A percentile compares a stretch with the other conserved stretches of the same genome.
Evolutionary conservation across 495 filamentous ascomycete genomes (phyloP).

Genomic region (Penicillium arizonense): DNA sequence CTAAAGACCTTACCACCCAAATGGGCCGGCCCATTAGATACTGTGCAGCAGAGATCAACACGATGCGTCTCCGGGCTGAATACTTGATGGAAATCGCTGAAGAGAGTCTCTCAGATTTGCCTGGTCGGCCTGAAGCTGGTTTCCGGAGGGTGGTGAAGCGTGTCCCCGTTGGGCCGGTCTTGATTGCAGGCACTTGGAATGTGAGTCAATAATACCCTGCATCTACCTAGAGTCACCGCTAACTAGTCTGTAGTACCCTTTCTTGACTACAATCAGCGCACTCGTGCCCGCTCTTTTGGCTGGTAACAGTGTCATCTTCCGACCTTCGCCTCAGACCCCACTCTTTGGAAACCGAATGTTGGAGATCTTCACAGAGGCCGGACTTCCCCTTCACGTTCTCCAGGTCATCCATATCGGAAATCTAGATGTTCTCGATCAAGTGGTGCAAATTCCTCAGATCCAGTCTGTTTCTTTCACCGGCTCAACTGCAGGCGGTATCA

Average conservation of each 20-base stretch:
- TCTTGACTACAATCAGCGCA: conserved; percentile 87
- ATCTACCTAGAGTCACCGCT: conserved; percentile 1
- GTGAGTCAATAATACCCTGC: conserved; percentile 47
- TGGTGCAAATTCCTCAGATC: conserved; percentile 74
- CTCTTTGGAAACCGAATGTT: conserved; percentile 82
- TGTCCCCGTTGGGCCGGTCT: conserved; percentile 76
- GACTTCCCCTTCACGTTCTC: conserved; percentile 75
- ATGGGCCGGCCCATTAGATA: conserved; percentile 95
- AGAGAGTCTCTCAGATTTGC: conserved; percentile 59
- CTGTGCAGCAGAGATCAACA: conserved; percentile 76
- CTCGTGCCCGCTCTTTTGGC: conserved; percentile 83
- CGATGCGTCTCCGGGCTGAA: conserved; percentile 77
- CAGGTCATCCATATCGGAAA: conserved; percentile 88
- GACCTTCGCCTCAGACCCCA: conserved; percentile 91
- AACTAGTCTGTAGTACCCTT: conserved; percentile 69
- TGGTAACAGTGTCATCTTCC: conserved; percentile 86
- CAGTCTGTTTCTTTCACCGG: conserved; percentile 86
- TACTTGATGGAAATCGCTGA: conserved; percentile 80
- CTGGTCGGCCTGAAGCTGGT: conserved; percentile 78
- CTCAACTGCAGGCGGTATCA: conserved; percentile 80
- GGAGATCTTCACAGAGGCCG: conserved; percentile 73
- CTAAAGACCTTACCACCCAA: conserved; percentile 80
- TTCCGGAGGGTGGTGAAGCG: conserved; percentile 89
- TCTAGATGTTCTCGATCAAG: conserved; percentile 64
- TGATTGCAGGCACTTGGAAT: conserved; percentile 94